These are phyloP conservation scores for Sporothrix luriei DNA, from an alignment of 2,329 filamentous ascomycete genomes.

Conservation along the genomic window DNA sequence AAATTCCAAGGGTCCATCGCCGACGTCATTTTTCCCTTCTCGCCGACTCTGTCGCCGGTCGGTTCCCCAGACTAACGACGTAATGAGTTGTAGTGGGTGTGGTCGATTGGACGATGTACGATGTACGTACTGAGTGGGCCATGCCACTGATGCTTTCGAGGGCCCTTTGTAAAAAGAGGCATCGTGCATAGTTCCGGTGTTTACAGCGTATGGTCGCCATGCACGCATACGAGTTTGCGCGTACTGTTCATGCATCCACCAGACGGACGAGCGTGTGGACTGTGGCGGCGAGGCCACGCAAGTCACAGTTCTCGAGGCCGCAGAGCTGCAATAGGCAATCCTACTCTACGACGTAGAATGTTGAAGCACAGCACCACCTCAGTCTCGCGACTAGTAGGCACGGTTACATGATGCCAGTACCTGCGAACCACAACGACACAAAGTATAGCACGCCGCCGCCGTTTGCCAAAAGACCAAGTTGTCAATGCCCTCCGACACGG, in stretches of 20 bases:
- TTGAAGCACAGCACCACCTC: no score
- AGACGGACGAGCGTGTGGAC: background rate
- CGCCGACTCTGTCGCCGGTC: background rate
- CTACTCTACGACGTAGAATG: background rate
- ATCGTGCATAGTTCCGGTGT: background rate
- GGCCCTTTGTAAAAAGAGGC: background rate
- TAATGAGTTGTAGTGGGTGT: slow-evolving; percentile 11
- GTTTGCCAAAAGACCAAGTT: background rate
- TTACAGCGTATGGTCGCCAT: background rate
- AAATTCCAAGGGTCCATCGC: slow-evolving; percentile 10
- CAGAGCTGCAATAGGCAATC: background rate
- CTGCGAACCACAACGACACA: background rate
- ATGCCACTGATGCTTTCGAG: background rate
- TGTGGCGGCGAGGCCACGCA: slow-evolving; percentile 16
- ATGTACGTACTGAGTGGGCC: background rate
- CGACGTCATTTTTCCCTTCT: slow-evolving; percentile 12
- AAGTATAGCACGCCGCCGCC: background rate
- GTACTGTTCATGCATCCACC: background rate
- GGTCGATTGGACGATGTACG: background rate
- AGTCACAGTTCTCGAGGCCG: background rate
- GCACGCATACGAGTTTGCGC: background rate
- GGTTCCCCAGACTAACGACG: slow-evolving; percentile 10
- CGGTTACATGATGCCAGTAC: no score
- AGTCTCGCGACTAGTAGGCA: no score
- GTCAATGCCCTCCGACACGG: background rate